A percentile compares a stretch with the other conserved stretches of the same genome.
These are phyloP conservation scores for Strobilomyces confusus DNA, from an alignment of 768 basidiomycete species.

Conservation along the genomic window DNA sequence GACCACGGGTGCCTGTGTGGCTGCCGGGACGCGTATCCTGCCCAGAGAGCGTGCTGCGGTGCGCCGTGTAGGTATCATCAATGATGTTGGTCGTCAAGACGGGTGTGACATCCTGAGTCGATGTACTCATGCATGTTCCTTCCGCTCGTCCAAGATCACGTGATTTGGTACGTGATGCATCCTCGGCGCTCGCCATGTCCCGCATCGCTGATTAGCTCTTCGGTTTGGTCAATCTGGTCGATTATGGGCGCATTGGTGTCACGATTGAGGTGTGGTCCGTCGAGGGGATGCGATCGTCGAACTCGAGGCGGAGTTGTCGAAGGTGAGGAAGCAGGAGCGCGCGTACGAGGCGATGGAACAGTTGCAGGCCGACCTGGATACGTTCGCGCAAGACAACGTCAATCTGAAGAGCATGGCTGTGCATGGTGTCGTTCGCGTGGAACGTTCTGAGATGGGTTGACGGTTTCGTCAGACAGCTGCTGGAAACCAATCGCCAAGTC, in stretches of 20 bases:
- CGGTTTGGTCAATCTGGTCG: constrained; percentile 92
- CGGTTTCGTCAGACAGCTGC: constrained; percentile 30
- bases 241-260: constrained; percentile 63
- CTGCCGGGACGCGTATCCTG: constrained; percentile 16
- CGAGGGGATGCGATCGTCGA: constrained; percentile 71
- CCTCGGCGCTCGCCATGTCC: no score
- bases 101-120: no score
- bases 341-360: constrained; percentile 92
- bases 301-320: constrained; percentile 75
- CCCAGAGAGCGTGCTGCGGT: constrained; percentile 24
- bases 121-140: constrained; percentile 16
- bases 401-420: constrained; percentile 70
- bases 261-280: constrained; percentile 59
- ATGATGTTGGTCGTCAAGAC: no score
- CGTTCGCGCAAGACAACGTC: constrained; percentile 81
- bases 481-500: constrained; percentile 49
- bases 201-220: constrained; percentile 80
- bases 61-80: constrained; percentile 31
- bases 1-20: constrained; percentile 4
- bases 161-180: constrained; percentile 2
- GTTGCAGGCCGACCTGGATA: constrained; percentile 83
- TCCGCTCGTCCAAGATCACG: constrained; percentile 21
- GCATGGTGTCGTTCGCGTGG: constrained; percentile 25
- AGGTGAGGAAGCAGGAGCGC: constrained; percentile 82
- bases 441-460: not conserved